These are phyloP conservation scores for Furcasterigmium furcatum DNA, from an alignment of 2,329 filamentous ascomycete species.

Conservation along the genomic window DNA sequence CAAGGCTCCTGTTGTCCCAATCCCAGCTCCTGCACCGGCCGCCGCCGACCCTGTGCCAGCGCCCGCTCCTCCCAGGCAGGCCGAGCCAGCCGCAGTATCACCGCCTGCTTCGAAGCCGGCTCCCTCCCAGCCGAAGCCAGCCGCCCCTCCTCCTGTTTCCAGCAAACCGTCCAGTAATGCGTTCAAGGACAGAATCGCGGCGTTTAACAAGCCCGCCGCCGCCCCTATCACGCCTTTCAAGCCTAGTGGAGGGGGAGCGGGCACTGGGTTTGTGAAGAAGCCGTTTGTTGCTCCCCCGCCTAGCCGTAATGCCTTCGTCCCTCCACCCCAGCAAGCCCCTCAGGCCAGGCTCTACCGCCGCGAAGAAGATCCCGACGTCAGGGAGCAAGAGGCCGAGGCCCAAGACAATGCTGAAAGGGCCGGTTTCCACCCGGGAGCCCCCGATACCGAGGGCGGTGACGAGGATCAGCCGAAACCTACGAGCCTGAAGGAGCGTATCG, in stretches of 20 bases:
- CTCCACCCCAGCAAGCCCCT: constrained; percentile 67
- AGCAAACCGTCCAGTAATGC: constrained; percentile 76
- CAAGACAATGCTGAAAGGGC: constrained; percentile 65
- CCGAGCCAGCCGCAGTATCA: constrained; percentile 26
- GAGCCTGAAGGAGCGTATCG: constrained; percentile 93
- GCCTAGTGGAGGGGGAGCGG: constrained; percentile 59
- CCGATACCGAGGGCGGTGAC: constrained; percentile 49
- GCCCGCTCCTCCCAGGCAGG: constrained; percentile 32
- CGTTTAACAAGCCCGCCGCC: constrained; percentile 88
- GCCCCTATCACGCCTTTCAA: constrained; percentile 90
- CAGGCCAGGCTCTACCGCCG: constrained; percentile 76
- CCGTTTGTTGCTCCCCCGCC: constrained; percentile 94
- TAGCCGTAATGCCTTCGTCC: constrained; percentile 86
- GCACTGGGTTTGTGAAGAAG: constrained; percentile 83
- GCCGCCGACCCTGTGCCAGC: constrained; percentile 18
- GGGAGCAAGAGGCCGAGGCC: constrained; percentile 62
- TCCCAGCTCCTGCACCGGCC: constrained; percentile 26
- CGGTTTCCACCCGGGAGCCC: constrained; percentile 47
- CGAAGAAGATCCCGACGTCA: constrained; percentile 79
- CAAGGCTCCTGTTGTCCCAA: constrained; percentile 30
- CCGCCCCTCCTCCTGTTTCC: constrained; percentile 59
- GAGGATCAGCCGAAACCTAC: constrained; percentile 89
- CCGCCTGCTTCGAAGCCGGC: constrained; percentile 36
- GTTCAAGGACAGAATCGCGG: constrained; percentile 93
- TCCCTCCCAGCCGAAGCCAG: constrained; percentile 30